A percentile compares a stretch with the other conserved stretches of the same genome.
phyloP scores from a whole-genome alignment of 352 stramenopile genomes.

The Phytopythium vexans region DNA sequence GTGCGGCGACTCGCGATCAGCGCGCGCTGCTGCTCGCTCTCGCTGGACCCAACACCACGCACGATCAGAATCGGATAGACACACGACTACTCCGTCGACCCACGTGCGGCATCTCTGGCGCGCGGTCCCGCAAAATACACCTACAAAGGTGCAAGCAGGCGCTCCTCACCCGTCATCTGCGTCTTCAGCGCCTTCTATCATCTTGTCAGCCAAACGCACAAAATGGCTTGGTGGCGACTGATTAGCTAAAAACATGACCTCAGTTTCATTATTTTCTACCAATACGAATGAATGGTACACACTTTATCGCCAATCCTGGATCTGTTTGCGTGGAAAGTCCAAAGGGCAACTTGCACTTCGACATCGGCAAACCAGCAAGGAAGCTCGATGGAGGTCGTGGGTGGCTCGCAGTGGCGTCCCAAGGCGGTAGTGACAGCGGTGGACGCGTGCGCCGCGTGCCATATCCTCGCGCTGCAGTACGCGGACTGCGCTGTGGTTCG shows the following conservation, averaged over 20 bases:
- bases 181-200: no score
- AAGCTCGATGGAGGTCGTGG: conserved; percentile 30
- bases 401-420: conserved; percentile 44
- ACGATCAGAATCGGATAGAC: no score
- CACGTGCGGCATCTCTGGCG: no score
- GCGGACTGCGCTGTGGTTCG: conserved; percentile 43
- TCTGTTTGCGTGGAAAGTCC: conserved; percentile 1
- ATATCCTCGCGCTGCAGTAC: conserved; percentile 47
- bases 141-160: no score
- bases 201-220: no score
- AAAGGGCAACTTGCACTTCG: conserved; percentile 1
- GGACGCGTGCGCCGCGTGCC: conserved; percentile 30
- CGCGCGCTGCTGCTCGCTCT: conserved; percentile 29
- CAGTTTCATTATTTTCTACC: neutral
- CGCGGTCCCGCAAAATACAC: no score
- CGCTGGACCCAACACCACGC: conserved; percentile 14
- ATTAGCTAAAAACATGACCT: no score
- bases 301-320: no score
- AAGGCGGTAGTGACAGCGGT: conserved; percentile 33
- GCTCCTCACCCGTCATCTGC: no score
- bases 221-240: no score
- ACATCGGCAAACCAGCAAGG: conserved; percentile 2
- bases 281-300: neutral
- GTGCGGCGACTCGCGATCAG: conserved; percentile 57
- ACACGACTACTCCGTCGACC: no score